Conservation (phyloP, 768 basidiomycete species). For the Pulveroboletus sp. region DNA sequence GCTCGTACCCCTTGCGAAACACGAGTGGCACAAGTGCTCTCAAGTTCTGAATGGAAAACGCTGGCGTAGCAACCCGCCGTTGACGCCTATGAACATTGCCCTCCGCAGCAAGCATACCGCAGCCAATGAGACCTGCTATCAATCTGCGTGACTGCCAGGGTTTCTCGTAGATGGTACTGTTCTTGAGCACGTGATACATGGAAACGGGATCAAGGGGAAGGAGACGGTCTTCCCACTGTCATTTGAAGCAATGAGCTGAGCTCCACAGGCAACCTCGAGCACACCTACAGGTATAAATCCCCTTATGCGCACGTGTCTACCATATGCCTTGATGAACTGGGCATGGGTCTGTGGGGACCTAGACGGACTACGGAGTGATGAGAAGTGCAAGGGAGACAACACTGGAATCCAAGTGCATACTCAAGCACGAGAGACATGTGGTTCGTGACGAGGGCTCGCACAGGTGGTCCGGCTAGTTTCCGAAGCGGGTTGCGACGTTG, state of each 20-base stretch:
- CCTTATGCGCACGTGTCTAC: slow-evolving; percentile 63
- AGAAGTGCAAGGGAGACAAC: background rate
- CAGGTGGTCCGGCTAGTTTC: slow-evolving; percentile 58
- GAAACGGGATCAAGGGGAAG: slow-evolving; percentile 78
- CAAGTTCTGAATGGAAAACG: slow-evolving; percentile 77
- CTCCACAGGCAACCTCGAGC: background rate
- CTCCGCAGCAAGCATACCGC: slow-evolving; percentile 78
- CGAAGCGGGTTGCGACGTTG: slow-evolving; percentile 41
- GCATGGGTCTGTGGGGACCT: slow-evolving; percentile 53
- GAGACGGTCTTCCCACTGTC: slow-evolving; percentile 73
- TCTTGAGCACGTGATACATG: slow-evolving; percentile 67
- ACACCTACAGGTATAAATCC: slow-evolving; percentile 65
- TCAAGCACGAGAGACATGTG: slow-evolving; percentile 56
- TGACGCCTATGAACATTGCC: slow-evolving; percentile 77
- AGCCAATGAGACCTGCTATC: slow-evolving; percentile 75
- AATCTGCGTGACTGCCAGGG: slow-evolving; percentile 73
- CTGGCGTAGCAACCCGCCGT: slow-evolving; percentile 68
- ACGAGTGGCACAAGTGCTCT: slow-evolving; percentile 67
- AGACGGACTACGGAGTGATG: slow-evolving; percentile 39
- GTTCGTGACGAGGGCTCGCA: slow-evolving; percentile 42
- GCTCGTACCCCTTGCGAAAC: slow-evolving; percentile 59
- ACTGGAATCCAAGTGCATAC: slow-evolving; percentile 34
- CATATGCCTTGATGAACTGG: slow-evolving; percentile 51
- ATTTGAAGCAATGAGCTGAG: slow-evolving; percentile 6
- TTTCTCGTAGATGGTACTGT: slow-evolving; percentile 73